Evolutionary conservation across 1,139 yeast species (phyloP).

Genomic region (Suhomyces bokatorum): DNA sequence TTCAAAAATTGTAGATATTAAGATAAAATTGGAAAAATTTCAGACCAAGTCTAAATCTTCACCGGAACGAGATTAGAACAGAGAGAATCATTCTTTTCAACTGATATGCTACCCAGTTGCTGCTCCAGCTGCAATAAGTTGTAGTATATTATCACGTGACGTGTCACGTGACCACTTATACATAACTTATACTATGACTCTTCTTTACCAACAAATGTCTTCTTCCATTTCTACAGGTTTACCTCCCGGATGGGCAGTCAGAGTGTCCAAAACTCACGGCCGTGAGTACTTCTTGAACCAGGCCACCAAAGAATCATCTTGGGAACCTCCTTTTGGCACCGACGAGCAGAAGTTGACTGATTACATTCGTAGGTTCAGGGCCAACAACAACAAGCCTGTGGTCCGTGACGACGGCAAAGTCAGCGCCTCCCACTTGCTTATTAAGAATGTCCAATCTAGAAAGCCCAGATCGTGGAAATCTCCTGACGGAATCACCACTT

Average conservation of each 20-base stretch:
- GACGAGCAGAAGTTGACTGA: slow-evolving; percentile 59
- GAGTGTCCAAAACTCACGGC: slow-evolving; percentile 76
- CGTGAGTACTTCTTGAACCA: slow-evolving; percentile 81
- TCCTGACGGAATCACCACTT: slow-evolving; percentile 65
- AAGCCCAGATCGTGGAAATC: slow-evolving; percentile 92
- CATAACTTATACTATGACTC: background rate
- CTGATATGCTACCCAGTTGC: background rate
- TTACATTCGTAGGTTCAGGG: slow-evolving; percentile 51
- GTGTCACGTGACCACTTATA: background rate
- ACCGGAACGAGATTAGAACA: too few species aligned
- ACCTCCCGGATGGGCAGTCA: slow-evolving; percentile 83
- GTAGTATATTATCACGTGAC: background rate
- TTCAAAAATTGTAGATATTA: too few species aligned
- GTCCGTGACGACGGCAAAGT: slow-evolving; percentile 49
- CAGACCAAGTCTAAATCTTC: too few species aligned
- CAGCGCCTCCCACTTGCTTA: slow-evolving; percentile 62
- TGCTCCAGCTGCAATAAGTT: background rate
- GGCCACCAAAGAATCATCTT: slow-evolving; percentile 69
- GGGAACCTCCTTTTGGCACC: slow-evolving; percentile 92
- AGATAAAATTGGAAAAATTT: too few species aligned
- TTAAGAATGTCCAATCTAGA: slow-evolving; percentile 81
- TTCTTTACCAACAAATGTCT: background rate
- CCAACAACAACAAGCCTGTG: slow-evolving; percentile 63
- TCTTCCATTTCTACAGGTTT: slow-evolving; percentile 57
- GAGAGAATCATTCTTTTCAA: too few species aligned